Percentiles rank a stretch among this genome's conserved stretches.
These are phyloP conservation scores for Backusella sp. DNA, from an alignment of 192 early-diverging fungal genomes.

Conservation along the genomic window DNA sequence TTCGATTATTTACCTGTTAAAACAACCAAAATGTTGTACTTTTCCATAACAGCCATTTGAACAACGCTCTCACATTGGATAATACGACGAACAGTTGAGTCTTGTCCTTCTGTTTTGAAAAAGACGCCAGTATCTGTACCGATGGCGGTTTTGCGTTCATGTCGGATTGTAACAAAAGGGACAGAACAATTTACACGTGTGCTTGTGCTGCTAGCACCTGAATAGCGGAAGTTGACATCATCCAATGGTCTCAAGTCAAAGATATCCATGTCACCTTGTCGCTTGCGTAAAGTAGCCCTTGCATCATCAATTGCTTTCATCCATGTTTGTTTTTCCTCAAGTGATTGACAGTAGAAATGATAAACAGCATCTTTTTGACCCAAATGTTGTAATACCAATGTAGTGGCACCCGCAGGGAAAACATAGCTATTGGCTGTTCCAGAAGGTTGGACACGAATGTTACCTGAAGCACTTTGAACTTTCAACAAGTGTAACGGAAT, in stretches of 20 bases:
- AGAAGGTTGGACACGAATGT: background rate
- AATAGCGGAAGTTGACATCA: slow-evolving; percentile 43
- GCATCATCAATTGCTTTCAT: slow-evolving; percentile 74
- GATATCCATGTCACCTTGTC: slow-evolving; percentile 37
- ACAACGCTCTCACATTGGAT: slow-evolving; percentile 71
- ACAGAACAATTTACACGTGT: slow-evolving; percentile 58
- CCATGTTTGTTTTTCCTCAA: slow-evolving; percentile 76
- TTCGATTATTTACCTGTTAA: slow-evolving; percentile 62
- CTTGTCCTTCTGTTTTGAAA: slow-evolving; percentile 44
- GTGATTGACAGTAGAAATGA: slow-evolving; percentile 69
- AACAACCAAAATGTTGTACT: slow-evolving; percentile 77
- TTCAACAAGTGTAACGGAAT: slow-evolving; percentile 76
- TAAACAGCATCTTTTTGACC: slow-evolving; percentile 46
- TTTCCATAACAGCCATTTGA: slow-evolving; percentile 83
- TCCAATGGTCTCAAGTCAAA: slow-evolving; percentile 57
- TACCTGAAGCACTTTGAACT: background rate
- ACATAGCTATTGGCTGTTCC: background rate
- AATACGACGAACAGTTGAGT: slow-evolving; percentile 51
- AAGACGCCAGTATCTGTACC: slow-evolving; percentile 88
- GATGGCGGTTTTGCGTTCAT: slow-evolving; percentile 66
- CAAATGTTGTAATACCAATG: slow-evolving; percentile 28
- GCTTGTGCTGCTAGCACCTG: slow-evolving; percentile 17
- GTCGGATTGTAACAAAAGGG: slow-evolving; percentile 34
- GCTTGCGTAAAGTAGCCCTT: slow-evolving; percentile 39
- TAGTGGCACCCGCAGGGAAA: background rate